phyloP scores from a whole-genome alignment of 495 filamentous ascomycete species.

The Ascobolus immersus region DNA sequence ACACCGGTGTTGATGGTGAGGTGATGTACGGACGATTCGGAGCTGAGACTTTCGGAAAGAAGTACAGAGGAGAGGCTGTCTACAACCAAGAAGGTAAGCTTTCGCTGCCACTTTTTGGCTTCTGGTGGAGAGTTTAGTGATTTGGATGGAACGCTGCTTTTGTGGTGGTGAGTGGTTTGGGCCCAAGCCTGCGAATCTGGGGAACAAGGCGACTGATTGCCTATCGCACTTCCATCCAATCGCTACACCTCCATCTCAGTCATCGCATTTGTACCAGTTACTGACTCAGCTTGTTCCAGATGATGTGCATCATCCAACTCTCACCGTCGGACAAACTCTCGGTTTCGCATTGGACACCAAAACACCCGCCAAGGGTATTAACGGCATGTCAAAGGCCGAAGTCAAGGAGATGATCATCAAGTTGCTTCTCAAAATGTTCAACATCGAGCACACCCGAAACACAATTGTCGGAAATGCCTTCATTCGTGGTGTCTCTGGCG shows the following conservation, averaged over 20 bases:
- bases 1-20: slow-evolving; percentile 48
- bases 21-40: slow-evolving; percentile 57
- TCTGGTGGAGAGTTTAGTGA: too few relatives aligned
- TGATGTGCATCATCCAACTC: slow-evolving; percentile 53
- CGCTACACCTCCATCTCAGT: too few relatives aligned
- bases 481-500: slow-evolving; percentile 63
- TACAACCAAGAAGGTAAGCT: slow-evolving; percentile 46
- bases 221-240: too few relatives aligned
- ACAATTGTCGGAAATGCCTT: slow-evolving; percentile 63
- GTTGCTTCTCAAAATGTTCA: slow-evolving; percentile 62
- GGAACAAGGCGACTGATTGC: too few relatives aligned
- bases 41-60: slow-evolving; percentile 29
- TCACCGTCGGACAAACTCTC: slow-evolving; percentile 65
- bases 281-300: slow-evolving; percentile 18
- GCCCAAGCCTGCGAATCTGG: too few relatives aligned
- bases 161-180: too few relatives aligned
- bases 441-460: slow-evolving; percentile 57
- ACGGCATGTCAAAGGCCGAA: slow-evolving; percentile 30
- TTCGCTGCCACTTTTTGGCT: too few relatives aligned
- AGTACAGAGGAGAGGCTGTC: slow-evolving; percentile 58
- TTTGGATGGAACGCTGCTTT: too few relatives aligned
- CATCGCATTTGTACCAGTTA: background rate
- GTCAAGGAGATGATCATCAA: slow-evolving; percentile 47
- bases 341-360: slow-evolving; percentile 65
- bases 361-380: slow-evolving; percentile 43